phyloP scores from a whole-genome alignment of 257 asterid genomes.

The Scutellaria barbata region DNA sequence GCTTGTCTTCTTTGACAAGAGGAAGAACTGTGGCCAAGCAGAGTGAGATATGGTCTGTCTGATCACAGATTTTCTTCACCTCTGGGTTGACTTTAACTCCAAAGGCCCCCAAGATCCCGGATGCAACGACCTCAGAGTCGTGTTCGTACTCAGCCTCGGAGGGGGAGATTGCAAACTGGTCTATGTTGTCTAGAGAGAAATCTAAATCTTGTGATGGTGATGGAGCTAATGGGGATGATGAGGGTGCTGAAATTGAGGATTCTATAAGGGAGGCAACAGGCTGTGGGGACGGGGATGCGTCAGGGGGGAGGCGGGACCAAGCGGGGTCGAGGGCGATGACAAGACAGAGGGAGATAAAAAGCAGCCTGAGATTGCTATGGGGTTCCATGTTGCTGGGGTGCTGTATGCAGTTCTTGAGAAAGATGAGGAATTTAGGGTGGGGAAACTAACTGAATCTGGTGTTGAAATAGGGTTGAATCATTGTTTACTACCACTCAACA shows the following conservation, averaged over 20 bases:
- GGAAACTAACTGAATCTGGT: not conserved
- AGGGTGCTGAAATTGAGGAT: not conserved
- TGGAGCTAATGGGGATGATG: not conserved
- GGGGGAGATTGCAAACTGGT: not conserved
- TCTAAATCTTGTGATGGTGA: not conserved
- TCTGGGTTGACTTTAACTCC: not conserved
- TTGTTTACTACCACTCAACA: not conserved
- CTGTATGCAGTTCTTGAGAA: slow-evolving; percentile 4
- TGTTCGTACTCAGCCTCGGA: not conserved
- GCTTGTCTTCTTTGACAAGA: not conserved
- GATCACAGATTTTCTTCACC: slow-evolving; percentile 38
- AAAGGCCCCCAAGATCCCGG: not conserved
- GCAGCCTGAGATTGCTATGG: slow-evolving; percentile 26
- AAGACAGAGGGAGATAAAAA: slow-evolving; percentile 32
- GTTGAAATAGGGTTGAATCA: not conserved
- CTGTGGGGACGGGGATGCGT: slow-evolving; percentile 14
- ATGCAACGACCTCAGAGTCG: too few relatives aligned
- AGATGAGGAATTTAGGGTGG: slow-evolving; percentile 7
- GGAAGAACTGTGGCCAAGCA: slow-evolving; percentile 38
- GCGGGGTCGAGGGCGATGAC: slow-evolving; percentile 23
- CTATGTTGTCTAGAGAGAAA: not conserved
- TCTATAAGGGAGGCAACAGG: not conserved
- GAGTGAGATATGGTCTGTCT: slow-evolving; percentile 41
- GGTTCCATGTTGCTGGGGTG: slow-evolving; percentile 38
- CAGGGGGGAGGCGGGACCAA: slow-evolving; percentile 26